phyloP scores from a whole-genome alignment of 192 early-diverging fungal species.

The Backusella macrospora region DNA sequence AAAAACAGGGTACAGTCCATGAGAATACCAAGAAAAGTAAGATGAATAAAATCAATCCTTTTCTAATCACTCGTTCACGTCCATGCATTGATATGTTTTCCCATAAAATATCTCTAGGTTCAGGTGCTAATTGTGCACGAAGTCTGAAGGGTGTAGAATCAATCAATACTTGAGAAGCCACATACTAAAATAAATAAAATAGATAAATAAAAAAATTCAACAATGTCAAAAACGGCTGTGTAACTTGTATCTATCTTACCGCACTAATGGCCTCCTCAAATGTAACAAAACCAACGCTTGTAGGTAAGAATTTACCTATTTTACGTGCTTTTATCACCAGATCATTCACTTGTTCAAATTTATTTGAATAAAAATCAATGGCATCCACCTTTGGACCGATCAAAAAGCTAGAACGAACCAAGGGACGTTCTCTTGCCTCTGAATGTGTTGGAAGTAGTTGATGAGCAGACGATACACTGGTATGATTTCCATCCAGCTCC shows the following conservation, averaged over 20 bases:
- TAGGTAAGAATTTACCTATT: slow-evolving; percentile 44
- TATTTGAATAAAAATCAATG: slow-evolving; percentile 62
- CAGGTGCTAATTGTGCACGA: slow-evolving; percentile 64
- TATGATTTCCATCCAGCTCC: slow-evolving; percentile 31
- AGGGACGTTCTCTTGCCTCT: slow-evolving; percentile 41
- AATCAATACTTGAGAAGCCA: slow-evolving; percentile 67
- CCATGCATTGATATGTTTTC: slow-evolving; percentile 67
- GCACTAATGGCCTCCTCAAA: slow-evolving; percentile 73
- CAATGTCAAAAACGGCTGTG: no score
- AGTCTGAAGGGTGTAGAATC: slow-evolving; percentile 68
- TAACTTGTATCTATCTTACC: slow-evolving; percentile 38
- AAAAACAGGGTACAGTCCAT: slow-evolving; percentile 73
- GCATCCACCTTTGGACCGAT: slow-evolving; percentile 68
- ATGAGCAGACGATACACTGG: background rate
- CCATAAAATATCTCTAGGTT: slow-evolving; percentile 80
- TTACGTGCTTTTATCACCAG: slow-evolving; percentile 50
- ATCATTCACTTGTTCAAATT: slow-evolving; percentile 59
- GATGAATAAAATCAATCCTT: slow-evolving; percentile 53
- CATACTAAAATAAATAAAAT: slow-evolving; percentile 44
- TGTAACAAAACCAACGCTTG: slow-evolving; percentile 79
- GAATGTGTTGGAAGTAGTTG: slow-evolving; percentile 9
- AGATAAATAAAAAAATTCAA: background rate
- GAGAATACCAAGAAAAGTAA: slow-evolving; percentile 73
- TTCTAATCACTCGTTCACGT: slow-evolving; percentile 55
- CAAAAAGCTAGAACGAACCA: slow-evolving; percentile 44